A percentile compares a stretch with the other conserved stretches of the same genome.
phyloP scores from a whole-genome alignment of 2,329 filamentous ascomycete genomes.

The Ascochyta fabae region DNA sequence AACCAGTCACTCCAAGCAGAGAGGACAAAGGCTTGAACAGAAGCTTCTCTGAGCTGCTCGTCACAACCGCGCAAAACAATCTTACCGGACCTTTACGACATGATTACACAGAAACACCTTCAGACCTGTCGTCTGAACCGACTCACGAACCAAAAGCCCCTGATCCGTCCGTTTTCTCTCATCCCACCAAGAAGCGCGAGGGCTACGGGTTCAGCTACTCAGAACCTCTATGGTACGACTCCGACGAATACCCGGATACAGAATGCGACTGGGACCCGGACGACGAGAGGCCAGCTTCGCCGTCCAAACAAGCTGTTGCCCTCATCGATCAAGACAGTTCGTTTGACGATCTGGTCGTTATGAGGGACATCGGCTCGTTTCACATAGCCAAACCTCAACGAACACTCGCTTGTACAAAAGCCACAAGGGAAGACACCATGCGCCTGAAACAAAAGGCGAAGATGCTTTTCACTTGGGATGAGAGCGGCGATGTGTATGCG shows the following conservation, averaged over 20 bases:
- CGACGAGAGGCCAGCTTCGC: constrained; percentile 5
- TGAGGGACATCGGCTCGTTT: constrained; percentile 28
- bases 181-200: constrained; percentile 28
- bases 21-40: constrained; percentile 12
- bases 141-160: constrained; percentile 9
- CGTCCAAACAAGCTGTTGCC: background rate
- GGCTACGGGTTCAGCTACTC: constrained; percentile 37
- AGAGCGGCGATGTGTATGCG: constrained; percentile 27
- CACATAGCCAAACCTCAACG: constrained; percentile 26
- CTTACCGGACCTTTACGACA: constrained; percentile 8
- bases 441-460: constrained; percentile 25
- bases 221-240: constrained; percentile 29
- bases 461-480: constrained; percentile 24
- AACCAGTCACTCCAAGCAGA: constrained; percentile 2
- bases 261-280: constrained; percentile 24
- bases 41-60: constrained; percentile 14
- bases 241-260: constrained; percentile 33
- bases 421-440: constrained; percentile 29
- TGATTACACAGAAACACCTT: constrained; percentile 8
- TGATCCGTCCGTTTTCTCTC: constrained; percentile 16
- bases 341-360: constrained; percentile 32
- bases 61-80: constrained; percentile 12
- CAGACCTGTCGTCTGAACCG: constrained; percentile 8
- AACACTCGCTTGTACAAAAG: constrained; percentile 31
- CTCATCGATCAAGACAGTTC: constrained; percentile 22